Evolutionary conservation across 345 rosid genomes (phyloP).

Genomic region (Linum lewisii): DNA sequence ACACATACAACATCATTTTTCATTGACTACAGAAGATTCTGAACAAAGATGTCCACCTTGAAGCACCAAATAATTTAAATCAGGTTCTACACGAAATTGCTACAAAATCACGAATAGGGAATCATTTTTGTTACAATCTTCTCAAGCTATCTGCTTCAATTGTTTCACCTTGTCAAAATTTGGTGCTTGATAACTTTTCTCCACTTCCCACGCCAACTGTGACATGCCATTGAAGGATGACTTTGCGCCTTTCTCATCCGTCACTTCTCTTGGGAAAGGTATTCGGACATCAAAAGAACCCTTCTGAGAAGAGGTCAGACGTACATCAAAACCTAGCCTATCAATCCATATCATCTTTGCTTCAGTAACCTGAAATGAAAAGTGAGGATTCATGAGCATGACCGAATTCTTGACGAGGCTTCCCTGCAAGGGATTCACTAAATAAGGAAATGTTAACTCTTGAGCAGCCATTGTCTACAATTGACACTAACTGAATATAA

Average conservation of each 20-base stretch:
- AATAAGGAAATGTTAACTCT: not conserved
- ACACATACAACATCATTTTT: not conserved
- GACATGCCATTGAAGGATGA: conserved; percentile 92
- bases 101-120: not conserved
- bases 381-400: conserved; percentile 8
- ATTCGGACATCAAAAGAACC: conserved; percentile 61
- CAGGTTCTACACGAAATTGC: not conserved
- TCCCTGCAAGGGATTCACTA: not conserved
- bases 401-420: not conserved
- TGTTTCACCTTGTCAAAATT: conserved; percentile 58
- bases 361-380: conserved; percentile 49
- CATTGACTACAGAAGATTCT: not conserved
- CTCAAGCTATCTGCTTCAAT: conserved; percentile 40
- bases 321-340: conserved; percentile 73
- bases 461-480: not conserved
- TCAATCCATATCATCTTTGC: conserved; percentile 89
- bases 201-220: conserved; percentile 91
- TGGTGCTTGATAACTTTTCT: conserved; percentile 44
- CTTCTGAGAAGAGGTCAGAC: conserved; percentile 43
- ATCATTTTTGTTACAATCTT: conserved; percentile 11
- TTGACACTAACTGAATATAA: too few relatives aligned
- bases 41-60: not conserved
- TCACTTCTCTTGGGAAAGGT: conserved; percentile 80
- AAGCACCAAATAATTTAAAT: not conserved
- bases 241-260: conserved; percentile 77